A percentile compares a stretch with the other conserved stretches of the same genome.
These are phyloP conservation scores for Boletus sp. DNA, from an alignment of 768 basidiomycete genomes.

Conservation along the genomic window DNA sequence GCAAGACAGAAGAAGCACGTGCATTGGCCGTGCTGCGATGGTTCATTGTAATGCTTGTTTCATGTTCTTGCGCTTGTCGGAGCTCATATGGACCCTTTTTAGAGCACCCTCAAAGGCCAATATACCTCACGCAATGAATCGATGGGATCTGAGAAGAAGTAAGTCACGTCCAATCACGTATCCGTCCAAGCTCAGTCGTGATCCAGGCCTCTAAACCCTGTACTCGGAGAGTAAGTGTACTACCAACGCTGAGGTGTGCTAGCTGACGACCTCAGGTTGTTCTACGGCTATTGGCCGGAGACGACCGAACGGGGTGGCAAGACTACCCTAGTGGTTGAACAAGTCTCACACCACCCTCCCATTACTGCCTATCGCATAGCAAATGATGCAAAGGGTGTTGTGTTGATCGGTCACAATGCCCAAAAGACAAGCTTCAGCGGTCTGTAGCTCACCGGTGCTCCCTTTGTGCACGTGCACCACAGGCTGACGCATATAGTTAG, in stretches of 20 bases:
- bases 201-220: conserved; percentile 87
- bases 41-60: conserved; percentile 69
- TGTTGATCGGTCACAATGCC: conserved; percentile 82
- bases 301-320: conserved; percentile 61
- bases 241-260: background rate
- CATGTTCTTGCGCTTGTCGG: background rate
- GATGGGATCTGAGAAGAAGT: conserved; percentile 98
- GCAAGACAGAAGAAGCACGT: conserved; percentile 67
- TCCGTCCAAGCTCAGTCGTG: conserved; percentile 11
- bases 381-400: conserved; percentile 73
- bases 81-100: conserved; percentile 4
- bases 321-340: conserved; percentile 84
- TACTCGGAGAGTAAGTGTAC: conserved; percentile 77
- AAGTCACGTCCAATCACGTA: conserved; percentile 21
- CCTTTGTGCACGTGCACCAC: background rate
- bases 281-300: conserved; percentile 89
- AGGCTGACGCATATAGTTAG: conserved; percentile 30
- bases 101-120: conserved; percentile 93
- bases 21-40: conserved; percentile 82
- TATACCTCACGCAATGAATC: conserved; percentile 93
- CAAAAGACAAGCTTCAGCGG: conserved; percentile 94
- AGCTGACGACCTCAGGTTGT: conserved; percentile 48
- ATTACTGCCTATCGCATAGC: conserved; percentile 85
- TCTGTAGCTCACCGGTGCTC: conserved; percentile 25
- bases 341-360: conserved; percentile 94